Base-by-base conservation (phyloP, 2,329 filamentous ascomycete genomes). In the Colletotrichum graminicola region DNA sequence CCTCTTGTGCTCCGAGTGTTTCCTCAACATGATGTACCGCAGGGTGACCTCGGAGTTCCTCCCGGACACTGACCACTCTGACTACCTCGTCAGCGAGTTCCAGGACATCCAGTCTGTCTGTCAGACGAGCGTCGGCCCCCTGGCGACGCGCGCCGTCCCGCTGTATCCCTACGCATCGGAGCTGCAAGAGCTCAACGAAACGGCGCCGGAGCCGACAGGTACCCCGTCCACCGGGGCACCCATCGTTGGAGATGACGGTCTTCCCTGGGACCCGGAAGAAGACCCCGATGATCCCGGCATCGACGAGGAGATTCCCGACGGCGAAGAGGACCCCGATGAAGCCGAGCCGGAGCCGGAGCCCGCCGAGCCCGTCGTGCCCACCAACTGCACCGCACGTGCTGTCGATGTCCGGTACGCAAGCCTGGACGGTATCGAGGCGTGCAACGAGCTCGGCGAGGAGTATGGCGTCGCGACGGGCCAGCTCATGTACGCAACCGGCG, bases 1-100 rank as follows among this genome's bases (percentile, higher is more conserved):
- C 29, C 23, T 73, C 12, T 36, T 73, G 6, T 73, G 72, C 32
- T 65, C 54, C 1, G 56, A 67, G 36, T 67, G 57, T 8, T 67
- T 67, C 56, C 29, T 67, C 2, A 61, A 67, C 10, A 26, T 61
- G 36, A 18, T 67, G 10, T 55, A 67, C 18, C 36, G 23, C 56
- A 23, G 65, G 18, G 56, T 67, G 8, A 62, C 56, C 4, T 61
- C 56, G 3, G 56, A 45, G 59, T 67, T 67, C 47, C 57, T 67
- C 56, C 59, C 65, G 10, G 56, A 67, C 56, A 41, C 39, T 32
- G 65, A 67, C 49, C 49, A 67, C 16, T 61, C 65, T 2, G 65
- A 67, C 59, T 67, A 62, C 14, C 65, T 67, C 18, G 65, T 67
- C 18, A 39, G 29, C 47, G 56, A 62, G 34, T 67, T 61, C 26